phyloP scores from a whole-genome alignment of 371 early-diverging fungal species.

The Batkoa obscura region DNA sequence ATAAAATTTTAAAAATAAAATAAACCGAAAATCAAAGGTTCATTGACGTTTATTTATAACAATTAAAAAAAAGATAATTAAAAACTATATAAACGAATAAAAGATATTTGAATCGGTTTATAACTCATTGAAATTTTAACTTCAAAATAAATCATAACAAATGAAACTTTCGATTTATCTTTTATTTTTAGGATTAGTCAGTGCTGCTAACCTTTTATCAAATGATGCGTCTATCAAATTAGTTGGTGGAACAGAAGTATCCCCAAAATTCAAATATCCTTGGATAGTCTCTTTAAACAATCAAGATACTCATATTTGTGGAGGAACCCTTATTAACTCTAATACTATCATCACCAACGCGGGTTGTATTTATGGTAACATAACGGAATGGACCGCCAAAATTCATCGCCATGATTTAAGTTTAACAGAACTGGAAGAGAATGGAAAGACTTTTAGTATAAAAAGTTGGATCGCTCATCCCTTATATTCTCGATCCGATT shows the following conservation, averaged over 20 bases:
- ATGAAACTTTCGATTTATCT: too few relatives aligned
- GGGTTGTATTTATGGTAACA: not conserved
- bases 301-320: not conserved
- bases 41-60: too few relatives aligned
- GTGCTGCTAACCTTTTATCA: too few relatives aligned
- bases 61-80: too few relatives aligned
- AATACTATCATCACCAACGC: not conserved
- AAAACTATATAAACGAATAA: too few relatives aligned
- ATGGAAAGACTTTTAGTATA: not conserved
- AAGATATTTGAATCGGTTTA: too few relatives aligned
- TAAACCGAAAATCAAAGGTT: too few relatives aligned
- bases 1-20: too few relatives aligned
- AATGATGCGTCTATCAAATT: not conserved
- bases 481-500: not conserved
- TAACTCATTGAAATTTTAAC: too few relatives aligned
- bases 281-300: not conserved
- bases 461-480: not conserved
- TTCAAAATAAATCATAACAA: too few relatives aligned
- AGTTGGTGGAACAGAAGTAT: not conserved
- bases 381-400: not conserved
- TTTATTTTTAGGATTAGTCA: too few relatives aligned
- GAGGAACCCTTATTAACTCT: not conserved
- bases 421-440: not conserved
- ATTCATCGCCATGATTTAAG: conserved; percentile 1
- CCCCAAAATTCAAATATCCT: conserved; percentile 2